Base-by-base conservation (phyloP, 768 basidiomycete species). In the Podaxis sp. region DNA sequence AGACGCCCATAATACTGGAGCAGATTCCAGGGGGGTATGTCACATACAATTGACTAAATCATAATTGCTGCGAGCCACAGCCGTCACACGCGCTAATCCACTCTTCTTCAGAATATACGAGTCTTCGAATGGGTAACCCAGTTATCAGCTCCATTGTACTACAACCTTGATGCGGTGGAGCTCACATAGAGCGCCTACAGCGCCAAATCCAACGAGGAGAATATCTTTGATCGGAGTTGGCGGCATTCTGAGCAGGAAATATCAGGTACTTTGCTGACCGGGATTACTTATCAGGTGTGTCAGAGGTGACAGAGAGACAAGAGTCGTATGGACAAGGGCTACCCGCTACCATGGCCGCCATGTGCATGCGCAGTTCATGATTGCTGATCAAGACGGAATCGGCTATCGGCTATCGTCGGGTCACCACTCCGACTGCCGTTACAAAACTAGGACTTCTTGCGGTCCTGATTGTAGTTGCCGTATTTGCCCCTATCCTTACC, bases 31-130 rank as follows among this genome's bases (percentile, higher is more conserved):
- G 18, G 27, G 13, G 10, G 21, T 44, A n/a, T 54, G 25, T 53
- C 35, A 59, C 72, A 61, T 56, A 84, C 85, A 74, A n/a, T 78
- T 74, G 11, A 85, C 77, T 1, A 76, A 71, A 11, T 84, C 78
- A 67, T 82, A 88, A 61, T 90, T 89, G 54, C 89, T 84, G 58
- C 90, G 72, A 1, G 90, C 90, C 1, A 92, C 87, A 16, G 78
- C 86, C 1, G 90, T 91, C 7, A 93, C 84, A 25, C 82, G 77
- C 1, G 81, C 87, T 32, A 79, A 74, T 10, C 84, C 82, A 65
- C 85, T 83, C 61, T 80, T 73, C 62, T 83, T 76, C 21, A 88
- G 72, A 56, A 87, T 76, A 54, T 81, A 74, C 0, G 85, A 79
- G 66, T 86, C 86, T 88, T 56, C 46, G 46, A 14, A 52, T 42